Evolutionary conservation across 2,329 filamentous ascomycete genomes (phyloP).

Genomic region (Neocucurbitaria cava): DNA sequence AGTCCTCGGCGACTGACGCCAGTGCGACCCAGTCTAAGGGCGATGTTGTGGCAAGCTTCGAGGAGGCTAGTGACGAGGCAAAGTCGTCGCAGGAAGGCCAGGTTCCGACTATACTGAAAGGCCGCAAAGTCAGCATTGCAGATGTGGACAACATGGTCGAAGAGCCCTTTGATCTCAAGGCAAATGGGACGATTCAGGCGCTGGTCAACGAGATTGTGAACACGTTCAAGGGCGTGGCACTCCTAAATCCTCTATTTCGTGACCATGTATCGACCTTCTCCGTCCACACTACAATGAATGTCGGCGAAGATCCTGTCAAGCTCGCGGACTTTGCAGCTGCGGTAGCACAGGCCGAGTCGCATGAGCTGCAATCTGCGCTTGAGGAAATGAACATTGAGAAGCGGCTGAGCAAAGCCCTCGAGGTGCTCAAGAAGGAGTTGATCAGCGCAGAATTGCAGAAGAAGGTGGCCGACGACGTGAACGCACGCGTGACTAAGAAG

Average conservation of each 20-base stretch:
- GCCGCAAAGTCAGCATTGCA: slow-evolving; percentile 90
- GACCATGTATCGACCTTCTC: slow-evolving; percentile 94
- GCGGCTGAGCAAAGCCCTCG: slow-evolving; percentile 86
- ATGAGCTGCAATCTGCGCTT: slow-evolving; percentile 90
- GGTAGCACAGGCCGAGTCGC: slow-evolving; percentile 83
- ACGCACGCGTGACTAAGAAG: slow-evolving; percentile 95
- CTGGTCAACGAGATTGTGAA: slow-evolving; percentile 98
- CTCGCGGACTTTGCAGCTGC: slow-evolving; percentile 96
- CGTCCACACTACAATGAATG: slow-evolving; percentile 84
- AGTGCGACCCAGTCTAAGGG: slow-evolving; percentile 62
- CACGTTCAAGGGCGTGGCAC: slow-evolving; percentile 96
- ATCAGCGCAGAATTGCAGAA: slow-evolving; percentile 98
- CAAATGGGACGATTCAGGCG: slow-evolving; percentile 86
- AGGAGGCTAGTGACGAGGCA: slow-evolving; percentile 75
- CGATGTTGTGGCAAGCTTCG: slow-evolving; percentile 96
- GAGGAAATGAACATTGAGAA: slow-evolving; percentile 90
- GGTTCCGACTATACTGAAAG: slow-evolving; percentile 87
- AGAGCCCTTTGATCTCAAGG: slow-evolving; percentile 87
- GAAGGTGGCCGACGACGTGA: slow-evolving; percentile 97
- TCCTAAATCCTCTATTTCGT: slow-evolving; percentile 91
- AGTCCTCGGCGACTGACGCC: slow-evolving; percentile 59
- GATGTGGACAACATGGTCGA: slow-evolving; percentile 94
- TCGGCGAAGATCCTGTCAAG: slow-evolving; percentile 93
- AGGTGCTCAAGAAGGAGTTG: slow-evolving; percentile 95
- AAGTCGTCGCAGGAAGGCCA: slow-evolving; percentile 66